Evolutionary conservation across 768 basidiomycete genomes (phyloP), one percentile per base, ranked within the genome.

Genomic region (Obba rivulosa): DNA sequence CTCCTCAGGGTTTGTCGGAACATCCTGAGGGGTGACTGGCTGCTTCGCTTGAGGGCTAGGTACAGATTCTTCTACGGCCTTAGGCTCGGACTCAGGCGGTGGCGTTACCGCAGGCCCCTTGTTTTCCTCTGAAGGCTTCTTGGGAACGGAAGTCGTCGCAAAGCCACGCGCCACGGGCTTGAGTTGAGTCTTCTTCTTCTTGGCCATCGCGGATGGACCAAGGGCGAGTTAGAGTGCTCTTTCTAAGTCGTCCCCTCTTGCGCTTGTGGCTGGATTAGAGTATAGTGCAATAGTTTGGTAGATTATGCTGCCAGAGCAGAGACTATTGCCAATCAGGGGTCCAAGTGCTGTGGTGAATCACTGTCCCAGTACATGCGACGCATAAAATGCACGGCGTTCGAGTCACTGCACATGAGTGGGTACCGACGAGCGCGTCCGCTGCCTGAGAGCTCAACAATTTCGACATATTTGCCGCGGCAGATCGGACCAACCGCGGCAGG

Each of bases 171-270:
- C 77, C 36, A 86, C 72, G 18, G 85, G 79, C 66, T 87, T 89
- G 57, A 86, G 63, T 62, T 88, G 83, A 5, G 81, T 80, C 69
- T 88, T 92, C 76, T 84, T 92, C 73, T 88, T 90, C 74, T 90
- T 92, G 51, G 82, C 73, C 87, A 88, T 88, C 42, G 25, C 48
- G 38, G 39, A 52, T 8, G 31, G 34, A 31, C 48, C 13, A 31
- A 45, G 34, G 43, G 13, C 13, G 28, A 7, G 28, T 13, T 31
- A 14, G 18, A 40, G 45, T 8, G 13, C 28, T 31, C 28, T 31
- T 31, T 31, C 8, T 7, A n/a, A 8, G 20, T n/a, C 7, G 24
- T n/a, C 24, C 8, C 4, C 24, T 43, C 18, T 21, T 8, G 41
- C 41, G 24, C n/a, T 43, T 43, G 24, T n/a, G 24, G 41, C 24